Conservation (phyloP, 2,329 filamentous ascomycete species). For the Neurospora crassa region DNA sequence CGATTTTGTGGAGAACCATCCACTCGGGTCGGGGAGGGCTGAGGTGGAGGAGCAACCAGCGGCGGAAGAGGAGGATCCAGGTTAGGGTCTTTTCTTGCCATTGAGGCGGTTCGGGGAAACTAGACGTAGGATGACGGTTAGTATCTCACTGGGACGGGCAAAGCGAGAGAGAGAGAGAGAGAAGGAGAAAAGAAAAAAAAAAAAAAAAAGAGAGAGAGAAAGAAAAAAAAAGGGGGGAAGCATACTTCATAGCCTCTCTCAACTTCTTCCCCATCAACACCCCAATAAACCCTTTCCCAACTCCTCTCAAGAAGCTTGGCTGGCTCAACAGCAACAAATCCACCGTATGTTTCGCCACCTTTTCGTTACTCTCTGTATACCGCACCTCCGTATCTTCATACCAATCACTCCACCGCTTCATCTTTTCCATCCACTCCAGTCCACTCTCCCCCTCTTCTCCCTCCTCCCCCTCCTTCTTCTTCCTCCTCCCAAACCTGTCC, state of each 20-base stretch:
- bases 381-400: constrained; percentile 44
- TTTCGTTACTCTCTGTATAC: constrained; percentile 27
- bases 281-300: background rate
- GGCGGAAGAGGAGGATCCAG: background rate
- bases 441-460: constrained; percentile 17
- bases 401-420: constrained; percentile 36
- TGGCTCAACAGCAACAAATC: background rate
- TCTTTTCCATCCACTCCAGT: constrained; percentile 41
- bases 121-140: too few species aligned
- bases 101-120: background rate
- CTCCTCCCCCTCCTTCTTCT: constrained; percentile 35
- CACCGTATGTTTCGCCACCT: constrained; percentile 9
- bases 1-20: constrained; percentile 21
- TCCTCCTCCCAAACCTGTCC: constrained; percentile 19
- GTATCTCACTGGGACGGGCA: too few species aligned
- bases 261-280: background rate
- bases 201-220: too few species aligned
- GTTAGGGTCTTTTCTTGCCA: background rate
- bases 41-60: constrained; percentile 36
- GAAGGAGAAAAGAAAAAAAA: too few species aligned
- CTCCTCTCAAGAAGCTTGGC: background rate
- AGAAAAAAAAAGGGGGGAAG: background rate
- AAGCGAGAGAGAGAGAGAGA: too few species aligned
- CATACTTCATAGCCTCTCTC: constrained; percentile 1
- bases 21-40: constrained; percentile 36